Evolutionary conservation across 306 rosid genomes (phyloP).

Genomic region (Mimosa pudica): DNA sequence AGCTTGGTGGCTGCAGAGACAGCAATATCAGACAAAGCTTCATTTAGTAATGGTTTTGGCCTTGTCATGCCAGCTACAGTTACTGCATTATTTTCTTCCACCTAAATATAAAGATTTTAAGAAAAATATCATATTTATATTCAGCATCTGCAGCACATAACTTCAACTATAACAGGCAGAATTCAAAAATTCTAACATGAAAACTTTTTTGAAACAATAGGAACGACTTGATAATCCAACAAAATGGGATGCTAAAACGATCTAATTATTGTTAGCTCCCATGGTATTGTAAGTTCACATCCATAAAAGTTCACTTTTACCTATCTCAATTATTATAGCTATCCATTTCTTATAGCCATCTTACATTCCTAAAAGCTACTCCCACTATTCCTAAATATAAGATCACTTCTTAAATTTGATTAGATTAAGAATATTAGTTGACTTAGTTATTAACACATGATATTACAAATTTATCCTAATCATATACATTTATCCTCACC

Average conservation of each 20-base stretch:
- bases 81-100: constrained; percentile 90
- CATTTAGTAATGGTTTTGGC: constrained; percentile 80
- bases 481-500: too few relatives aligned
- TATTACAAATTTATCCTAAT: too few relatives aligned
- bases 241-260: constrained; percentile 16
- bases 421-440: too few relatives aligned
- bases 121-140: constrained; percentile 17
- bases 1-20: constrained; percentile 90
- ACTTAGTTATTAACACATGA: too few relatives aligned
- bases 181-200: neutral
- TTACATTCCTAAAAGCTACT: neutral
- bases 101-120: constrained; percentile 49
- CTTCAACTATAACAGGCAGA: constrained; percentile 18
- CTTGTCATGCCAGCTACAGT: constrained; percentile 84
- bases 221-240: neutral
- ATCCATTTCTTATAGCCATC: constrained; percentile 11
- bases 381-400: too few relatives aligned
- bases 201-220: neutral
- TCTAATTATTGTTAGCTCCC: constrained; percentile 11
- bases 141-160: constrained; percentile 16
- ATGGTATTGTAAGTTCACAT: constrained; percentile 22
- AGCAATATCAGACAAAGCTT: constrained; percentile 81
- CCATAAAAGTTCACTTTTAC: constrained; percentile 18
- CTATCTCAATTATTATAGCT: too few relatives aligned
- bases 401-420: too few relatives aligned